A percentile compares a stretch with the other conserved stretches of the same genome.
Evolutionary conservation across 305 asterid genomes (phyloP).

Genomic region (Fraxinus greggii): DNA sequence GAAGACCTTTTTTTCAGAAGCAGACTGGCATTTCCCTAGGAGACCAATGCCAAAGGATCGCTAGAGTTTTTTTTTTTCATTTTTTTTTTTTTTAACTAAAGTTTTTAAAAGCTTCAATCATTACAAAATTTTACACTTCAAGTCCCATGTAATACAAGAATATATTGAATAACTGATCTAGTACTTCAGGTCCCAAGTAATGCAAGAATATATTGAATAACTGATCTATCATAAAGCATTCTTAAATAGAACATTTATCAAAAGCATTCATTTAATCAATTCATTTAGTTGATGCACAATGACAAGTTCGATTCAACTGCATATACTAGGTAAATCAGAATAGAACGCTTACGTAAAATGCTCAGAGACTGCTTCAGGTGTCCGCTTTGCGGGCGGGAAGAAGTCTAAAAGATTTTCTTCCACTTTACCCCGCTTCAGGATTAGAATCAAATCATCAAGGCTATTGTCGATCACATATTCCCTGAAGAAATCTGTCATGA

Average conservation of each 20-base stretch:
- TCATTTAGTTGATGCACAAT: background rate
- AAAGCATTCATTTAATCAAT: background rate
- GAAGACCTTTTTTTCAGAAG: background rate
- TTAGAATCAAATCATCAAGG: constrained; percentile 88
- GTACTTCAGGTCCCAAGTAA: background rate
- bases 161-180: background rate
- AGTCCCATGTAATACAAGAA: background rate
- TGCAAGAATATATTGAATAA: background rate
- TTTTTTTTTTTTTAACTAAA: background rate
- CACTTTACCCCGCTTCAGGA: constrained; percentile 87
- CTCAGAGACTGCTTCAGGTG: constrained; percentile 91
- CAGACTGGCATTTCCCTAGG: background rate
- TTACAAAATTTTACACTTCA: background rate
- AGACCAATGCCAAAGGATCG: background rate
- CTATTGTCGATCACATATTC: constrained; percentile 93
- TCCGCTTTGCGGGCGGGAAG: constrained; percentile 81
- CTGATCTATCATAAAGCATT: background rate
- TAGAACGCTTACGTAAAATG: constrained; percentile 78
- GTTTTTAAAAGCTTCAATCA: background rate
- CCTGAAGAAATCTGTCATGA: constrained; percentile 90
- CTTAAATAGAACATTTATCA: background rate
- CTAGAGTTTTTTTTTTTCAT: background rate
- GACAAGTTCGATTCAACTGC: background rate
- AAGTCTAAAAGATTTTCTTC: constrained; percentile 89
- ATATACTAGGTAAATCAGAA: background rate